Conservation (phyloP, 345 rosid genomes). For the Arabis hirsuta region DNA sequence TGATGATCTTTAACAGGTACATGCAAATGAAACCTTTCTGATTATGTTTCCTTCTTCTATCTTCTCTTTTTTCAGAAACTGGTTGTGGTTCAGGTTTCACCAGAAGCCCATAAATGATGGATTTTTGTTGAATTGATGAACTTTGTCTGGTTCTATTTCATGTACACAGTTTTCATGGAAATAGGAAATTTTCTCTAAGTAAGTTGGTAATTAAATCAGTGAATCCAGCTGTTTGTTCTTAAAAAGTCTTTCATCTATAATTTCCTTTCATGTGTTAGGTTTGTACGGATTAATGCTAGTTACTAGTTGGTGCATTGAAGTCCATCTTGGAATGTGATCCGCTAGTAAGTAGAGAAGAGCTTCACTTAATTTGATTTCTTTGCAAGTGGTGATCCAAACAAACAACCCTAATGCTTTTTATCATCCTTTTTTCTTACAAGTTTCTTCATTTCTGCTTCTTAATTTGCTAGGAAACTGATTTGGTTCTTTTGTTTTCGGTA, state of each 20-base stretch:
- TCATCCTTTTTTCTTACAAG: not conserved
- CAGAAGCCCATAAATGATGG: constrained; percentile 31
- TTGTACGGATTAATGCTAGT: constrained; percentile 37
- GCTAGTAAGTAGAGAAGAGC: constrained; percentile 15
- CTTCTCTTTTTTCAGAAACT: constrained; percentile 13
- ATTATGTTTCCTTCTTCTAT: not conserved
- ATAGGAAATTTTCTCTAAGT: constrained; percentile 5
- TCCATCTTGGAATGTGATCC: constrained; percentile 25
- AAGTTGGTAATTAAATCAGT: constrained; percentile 29
- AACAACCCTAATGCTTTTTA: constrained; percentile 32
- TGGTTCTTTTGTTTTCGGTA: not conserved
- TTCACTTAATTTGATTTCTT: constrained; percentile 15
- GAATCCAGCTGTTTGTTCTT: constrained; percentile 38
- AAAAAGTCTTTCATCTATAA: constrained; percentile 14
- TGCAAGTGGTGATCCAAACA: constrained; percentile 14
- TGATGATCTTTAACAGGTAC: not conserved
- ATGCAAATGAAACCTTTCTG: constrained; percentile 2
- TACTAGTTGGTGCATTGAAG: constrained; percentile 5
- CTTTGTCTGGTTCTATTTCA: constrained; percentile 17
- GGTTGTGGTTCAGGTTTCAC: constrained; percentile 14
- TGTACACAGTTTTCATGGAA: constrained; percentile 7
- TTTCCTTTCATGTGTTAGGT: constrained; percentile 40
- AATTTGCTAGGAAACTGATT: not conserved
- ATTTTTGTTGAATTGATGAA: not conserved
- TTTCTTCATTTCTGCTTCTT: not conserved